Base-by-base conservation (phyloP, 1,284 basidiomycete genomes). In the Thecaphora frezii region DNA sequence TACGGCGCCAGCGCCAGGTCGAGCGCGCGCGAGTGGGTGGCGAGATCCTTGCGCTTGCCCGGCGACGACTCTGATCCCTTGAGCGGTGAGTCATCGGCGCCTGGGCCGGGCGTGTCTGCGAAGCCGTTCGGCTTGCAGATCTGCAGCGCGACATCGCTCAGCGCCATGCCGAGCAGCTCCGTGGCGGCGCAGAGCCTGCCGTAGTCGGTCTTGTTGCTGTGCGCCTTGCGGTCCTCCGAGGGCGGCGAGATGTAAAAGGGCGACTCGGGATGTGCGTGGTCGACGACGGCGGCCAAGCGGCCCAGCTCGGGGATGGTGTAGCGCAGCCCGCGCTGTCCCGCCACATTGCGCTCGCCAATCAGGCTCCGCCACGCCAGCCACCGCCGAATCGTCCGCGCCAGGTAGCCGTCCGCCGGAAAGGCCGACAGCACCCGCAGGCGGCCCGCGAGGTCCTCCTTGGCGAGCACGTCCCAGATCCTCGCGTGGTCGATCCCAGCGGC, bases 351-450 rank as follows among this genome's bases (percentile, higher is more conserved):
- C 21, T 48, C 47, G 8, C 46, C 48, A 9, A 19, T 51, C 56
- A 65, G 21, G 9, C 44, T 51, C 2, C 44, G 24, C 57, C 57
- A 65, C 8, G 54, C 54, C 18, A 65, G 22, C 54, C 57, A 65
- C 38, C 51, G 22, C 16, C 46, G 36, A 5, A 65, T 33, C 8
- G 45, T 54, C 19, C 21, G 42, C 2, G 51, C 19, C 18, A 51
- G 41, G 23, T 14, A 22, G 1, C 44, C 44, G 8, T 51, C 45
- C 1, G 52, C 61, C 7, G 62, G 58, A 4, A 57, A 28, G 13
- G 40, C 46, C 1, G 25, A 19, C 21, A 65, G 51, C 28, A 65
- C 33, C 33, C 18, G 12, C 12, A 36, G 33, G 4, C 33, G 33
- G 4, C 33, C 33, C 33, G 12, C 33, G 16, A 36, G 4, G 33